A percentile compares a stretch with the other conserved stretches of the same genome.
Conservation (phyloP, 305 asterid species). For the Ilex paraguariensis region DNA sequence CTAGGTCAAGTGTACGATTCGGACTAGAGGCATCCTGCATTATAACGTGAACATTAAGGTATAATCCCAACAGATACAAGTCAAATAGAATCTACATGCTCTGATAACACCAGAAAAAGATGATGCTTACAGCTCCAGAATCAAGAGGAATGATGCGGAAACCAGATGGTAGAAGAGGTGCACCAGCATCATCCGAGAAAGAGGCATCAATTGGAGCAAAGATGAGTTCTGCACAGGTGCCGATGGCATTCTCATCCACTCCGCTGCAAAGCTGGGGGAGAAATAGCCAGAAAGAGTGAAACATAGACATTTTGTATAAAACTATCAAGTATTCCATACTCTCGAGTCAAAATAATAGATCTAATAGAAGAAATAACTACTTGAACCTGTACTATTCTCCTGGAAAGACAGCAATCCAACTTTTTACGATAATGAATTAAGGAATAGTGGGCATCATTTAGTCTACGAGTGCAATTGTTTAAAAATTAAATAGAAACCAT, state of each 20-base stretch:
- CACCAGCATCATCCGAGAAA: constrained; percentile 72
- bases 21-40: constrained; percentile 74
- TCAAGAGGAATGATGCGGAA: constrained; percentile 92
- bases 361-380: neutral
- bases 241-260: constrained; percentile 81
- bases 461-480: too few relatives aligned
- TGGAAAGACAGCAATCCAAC: too few relatives aligned
- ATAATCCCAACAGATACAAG: neutral
- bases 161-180: constrained; percentile 94
- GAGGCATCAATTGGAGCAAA: constrained; percentile 97
- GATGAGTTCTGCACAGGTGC: constrained; percentile 78
- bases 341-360: too few relatives aligned
- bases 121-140: constrained; percentile 44
- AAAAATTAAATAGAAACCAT: too few relatives aligned
- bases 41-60: constrained; percentile 7
- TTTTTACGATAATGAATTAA: too few relatives aligned
- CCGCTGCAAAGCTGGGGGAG: constrained; percentile 76
- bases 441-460: too few relatives aligned
- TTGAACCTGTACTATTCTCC: neutral
- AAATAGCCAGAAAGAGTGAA: neutral
- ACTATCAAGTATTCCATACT: too few relatives aligned
- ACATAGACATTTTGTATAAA: neutral
- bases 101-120: neutral
- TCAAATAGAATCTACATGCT: neutral
- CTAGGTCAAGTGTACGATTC: constrained; percentile 93